Base-by-base conservation (phyloP, 305 asterid genomes). In the Ajuga reptans region DNA sequence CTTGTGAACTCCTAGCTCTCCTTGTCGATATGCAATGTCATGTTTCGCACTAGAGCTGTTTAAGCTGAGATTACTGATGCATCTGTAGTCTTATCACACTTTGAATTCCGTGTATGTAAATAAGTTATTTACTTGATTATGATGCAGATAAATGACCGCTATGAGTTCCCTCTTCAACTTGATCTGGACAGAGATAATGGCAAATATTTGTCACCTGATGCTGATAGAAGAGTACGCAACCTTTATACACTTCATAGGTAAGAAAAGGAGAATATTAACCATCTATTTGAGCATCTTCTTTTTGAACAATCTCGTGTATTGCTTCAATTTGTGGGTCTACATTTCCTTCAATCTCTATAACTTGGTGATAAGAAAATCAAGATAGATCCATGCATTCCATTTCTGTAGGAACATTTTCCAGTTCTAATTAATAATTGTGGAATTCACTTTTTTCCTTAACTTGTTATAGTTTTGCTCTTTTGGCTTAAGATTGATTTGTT, bases 201-300 rank as follows among this genome's bases (percentile, higher is more conserved):
- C n/a, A 85, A 81, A 80, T 85, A 85, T 74, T 72, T 85, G 73
- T 83, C 83, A 10, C 86, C 88, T 37, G 82, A 83, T 27, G 88
- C 90, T 67, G 85, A 79, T 76, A 78, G 83, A 82, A 75, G 80
- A 69, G 85, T 79, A 21, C 83, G 85, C 76, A 85, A 85, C 80
- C 81, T 83, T 51, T 85, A 85, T 79, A 79, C 84, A 68, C 90
- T 85, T 69, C 84, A 85, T 83, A 85, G 90, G 90, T 85, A 66
- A 77, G 78, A 64, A 41, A 43, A 69, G 41, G 60, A 47, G 58
- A 68, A 55, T 37, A 36, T 60, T 73, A 34, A 49, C 66, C 39
- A 68, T 52, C 43, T 43, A 14, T 3, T 62, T 33, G 33, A 37
- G n/a, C 21, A 1, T n/a, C n/a, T 49, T 42, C 53, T 33, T 46